Evolutionary conservation across 179 eudicot species (phyloP), one percentile per base, ranked within the genome.

Genomic region (Drosera spatulata): DNA sequence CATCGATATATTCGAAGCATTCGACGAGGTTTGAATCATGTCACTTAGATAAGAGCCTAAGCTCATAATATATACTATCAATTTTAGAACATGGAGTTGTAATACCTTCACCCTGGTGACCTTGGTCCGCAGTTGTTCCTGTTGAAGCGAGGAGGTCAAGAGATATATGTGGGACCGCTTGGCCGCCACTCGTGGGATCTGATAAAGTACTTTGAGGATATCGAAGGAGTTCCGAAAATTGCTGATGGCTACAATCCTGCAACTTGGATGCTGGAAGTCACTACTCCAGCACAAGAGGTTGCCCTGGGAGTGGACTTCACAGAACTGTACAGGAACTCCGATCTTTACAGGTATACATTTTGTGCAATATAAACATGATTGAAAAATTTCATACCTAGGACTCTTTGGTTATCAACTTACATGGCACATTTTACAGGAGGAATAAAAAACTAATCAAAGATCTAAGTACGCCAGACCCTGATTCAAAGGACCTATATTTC

Each of bases 401-500:
- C 45, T 43, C 45, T 7, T 43, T 43, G 45, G 5, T 43, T 43
- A 43, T 41, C 39, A 5, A 3, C 14, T 15, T 6, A 41, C 4
- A 9, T 55, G 10, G 11, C 51, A 46, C 10, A 15, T 43, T 39
- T 57, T 12, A 51, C 87, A 89, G 96, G 90, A 81, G 78, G 76
- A 88, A 70, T 70, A 84, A 84, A 74, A 78, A 72, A 47, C 50
- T 84, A 65, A 81, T 86, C 50, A 73, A 78, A 62, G 87, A 85
- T 62, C 80, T 79, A 3, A 86, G 86, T 56, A 64, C 46, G 61
- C 95, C 99, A 43, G 60, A 68, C 12, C 84, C 91, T 12, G 90
- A 80, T 41, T 78, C 97, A 22, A 75, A 73, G 53, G 94, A 93
- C 71, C 69, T 93, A 2, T 64, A 78, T 55, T 89, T 93, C 67